Base-by-base conservation (phyloP, 1,284 basidiomycete species). In the Moesziomyces globuligerus region DNA sequence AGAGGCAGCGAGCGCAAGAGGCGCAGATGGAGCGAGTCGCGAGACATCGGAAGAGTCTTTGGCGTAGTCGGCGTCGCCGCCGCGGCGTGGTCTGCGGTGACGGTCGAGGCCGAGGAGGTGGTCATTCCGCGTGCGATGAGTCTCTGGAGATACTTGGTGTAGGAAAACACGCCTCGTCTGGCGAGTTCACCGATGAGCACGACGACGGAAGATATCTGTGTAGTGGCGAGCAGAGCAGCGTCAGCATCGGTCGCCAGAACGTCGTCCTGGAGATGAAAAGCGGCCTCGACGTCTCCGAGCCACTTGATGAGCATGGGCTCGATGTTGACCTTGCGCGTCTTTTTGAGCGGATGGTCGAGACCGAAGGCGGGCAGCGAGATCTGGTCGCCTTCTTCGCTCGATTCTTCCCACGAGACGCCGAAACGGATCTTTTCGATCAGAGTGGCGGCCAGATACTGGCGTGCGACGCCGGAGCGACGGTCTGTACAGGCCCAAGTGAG, bases 401-500 rank as follows among this genome's bases (percentile, higher is more conserved):
- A 43, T 29, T 71, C 68, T 29, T 65, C 61, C 68, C 61, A 65
- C 2, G 53, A n/a, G 10, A 65, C 61, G 49, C 68, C 68, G 21
- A 62, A 71, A 36, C 62, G 86, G 87, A 91, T 92, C 40, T 87
- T 86, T 18, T 86, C 86, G 46, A 94, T 87, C 37, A 95, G 85
- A 4, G 90, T 90, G 17, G 89, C 88, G 0, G 89, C 91, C 15
- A 89, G 91, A 72, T 91, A 91, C 4, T 91, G 89, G 21, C 93
- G 87, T 76, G 94, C 93, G 3, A 60, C 51, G 11, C 64, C 56
- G 0, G 36, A 45, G 40, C 90, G 91, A 26, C 91, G 85, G 7
- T 89, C 87, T 0, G 91, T 91, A 52, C 93, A 90, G 64, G 89
- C 89, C 93, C 93, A 95, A 0, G 90, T 91, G 24, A 95, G 86